phyloP scores from a whole-genome alignment of 2,329 filamentous ascomycete genomes.

The Cordyceps cicadae region DNA sequence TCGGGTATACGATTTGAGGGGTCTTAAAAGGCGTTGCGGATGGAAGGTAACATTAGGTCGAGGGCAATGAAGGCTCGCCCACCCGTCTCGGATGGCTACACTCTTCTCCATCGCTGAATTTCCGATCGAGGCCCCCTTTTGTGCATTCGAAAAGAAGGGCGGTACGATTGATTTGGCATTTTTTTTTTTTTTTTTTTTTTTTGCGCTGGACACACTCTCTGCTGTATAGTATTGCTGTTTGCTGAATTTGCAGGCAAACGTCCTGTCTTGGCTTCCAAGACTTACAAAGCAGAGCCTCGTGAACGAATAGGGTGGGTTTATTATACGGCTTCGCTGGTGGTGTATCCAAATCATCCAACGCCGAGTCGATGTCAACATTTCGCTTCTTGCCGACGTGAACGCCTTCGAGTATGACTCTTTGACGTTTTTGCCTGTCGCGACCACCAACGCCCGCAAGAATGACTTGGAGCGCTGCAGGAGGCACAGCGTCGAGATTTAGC shows the following conservation, averaged over 20 bases:
- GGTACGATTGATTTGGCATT: neutral
- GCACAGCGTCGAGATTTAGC: neutral
- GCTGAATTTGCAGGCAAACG: neutral
- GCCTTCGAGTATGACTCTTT: neutral
- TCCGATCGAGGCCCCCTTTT: neutral
- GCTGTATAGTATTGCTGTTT: neutral
- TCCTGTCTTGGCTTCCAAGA: neutral
- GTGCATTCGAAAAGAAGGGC: neutral
- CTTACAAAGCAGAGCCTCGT: neutral
- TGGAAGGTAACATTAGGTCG: neutral
- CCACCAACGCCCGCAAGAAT: neutral
- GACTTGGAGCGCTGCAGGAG: neutral
- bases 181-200: neutral
- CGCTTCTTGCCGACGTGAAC: neutral
- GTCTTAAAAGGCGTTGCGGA: neutral
- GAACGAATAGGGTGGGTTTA: neutral
- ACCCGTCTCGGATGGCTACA: neutral
- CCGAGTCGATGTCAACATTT: neutral
- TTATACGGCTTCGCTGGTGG: neutral
- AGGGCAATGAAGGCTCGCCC: neutral
- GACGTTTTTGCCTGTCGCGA: neutral
- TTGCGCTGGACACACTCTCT: neutral
- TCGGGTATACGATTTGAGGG: neutral
- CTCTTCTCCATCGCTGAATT: neutral
- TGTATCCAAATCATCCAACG: neutral